These are phyloP conservation scores for Zasmidium citrigriseum DNA, from an alignment of 2,329 filamentous ascomycete genomes.

Conservation along the genomic window DNA sequence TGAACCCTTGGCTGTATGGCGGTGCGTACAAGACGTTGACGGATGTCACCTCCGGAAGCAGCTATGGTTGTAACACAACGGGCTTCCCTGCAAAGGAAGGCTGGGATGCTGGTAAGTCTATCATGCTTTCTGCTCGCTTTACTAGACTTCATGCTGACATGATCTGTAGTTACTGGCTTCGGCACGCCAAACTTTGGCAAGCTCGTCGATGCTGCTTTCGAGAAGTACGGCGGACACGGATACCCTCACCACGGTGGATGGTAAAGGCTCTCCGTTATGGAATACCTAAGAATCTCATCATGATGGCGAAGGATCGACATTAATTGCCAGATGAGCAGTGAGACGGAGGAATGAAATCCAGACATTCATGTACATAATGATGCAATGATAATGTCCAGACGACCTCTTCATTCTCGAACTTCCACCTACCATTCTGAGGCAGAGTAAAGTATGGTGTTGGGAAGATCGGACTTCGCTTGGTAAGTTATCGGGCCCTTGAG, in stretches of 20 bases:
- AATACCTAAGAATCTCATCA: too few relatives aligned
- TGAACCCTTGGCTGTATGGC: slow-evolving; percentile 62
- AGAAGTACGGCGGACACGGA: slow-evolving; percentile 11
- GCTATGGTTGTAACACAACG: slow-evolving; percentile 25
- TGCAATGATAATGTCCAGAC: not conserved
- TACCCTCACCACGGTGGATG: not conserved
- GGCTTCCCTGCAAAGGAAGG: slow-evolving; percentile 33
- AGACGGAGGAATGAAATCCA: too few relatives aligned
- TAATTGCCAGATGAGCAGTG: too few relatives aligned
- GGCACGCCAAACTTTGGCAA: slow-evolving; percentile 31
- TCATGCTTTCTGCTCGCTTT: slow-evolving; percentile 6
- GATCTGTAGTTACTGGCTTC: slow-evolving; percentile 25
- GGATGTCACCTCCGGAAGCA: slow-evolving; percentile 45
- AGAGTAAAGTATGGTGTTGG: too few relatives aligned
- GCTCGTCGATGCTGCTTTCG: slow-evolving; percentile 28
- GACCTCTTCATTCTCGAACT: not conserved
- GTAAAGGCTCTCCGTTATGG: not conserved
- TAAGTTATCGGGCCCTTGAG: too few relatives aligned
- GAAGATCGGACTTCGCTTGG: not conserved
- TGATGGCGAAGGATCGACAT: too few relatives aligned
- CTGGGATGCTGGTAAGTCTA: slow-evolving; percentile 33
- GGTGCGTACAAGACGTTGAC: slow-evolving; percentile 50
- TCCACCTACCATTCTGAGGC: too few relatives aligned
- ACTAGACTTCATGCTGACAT: not conserved
- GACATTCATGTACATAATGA: too few relatives aligned